Evolutionary conservation across 2,329 filamentous ascomycete species (phyloP), one percentile per base, ranked within the genome.

Genomic region (Fonsecaea erecta): DNA sequence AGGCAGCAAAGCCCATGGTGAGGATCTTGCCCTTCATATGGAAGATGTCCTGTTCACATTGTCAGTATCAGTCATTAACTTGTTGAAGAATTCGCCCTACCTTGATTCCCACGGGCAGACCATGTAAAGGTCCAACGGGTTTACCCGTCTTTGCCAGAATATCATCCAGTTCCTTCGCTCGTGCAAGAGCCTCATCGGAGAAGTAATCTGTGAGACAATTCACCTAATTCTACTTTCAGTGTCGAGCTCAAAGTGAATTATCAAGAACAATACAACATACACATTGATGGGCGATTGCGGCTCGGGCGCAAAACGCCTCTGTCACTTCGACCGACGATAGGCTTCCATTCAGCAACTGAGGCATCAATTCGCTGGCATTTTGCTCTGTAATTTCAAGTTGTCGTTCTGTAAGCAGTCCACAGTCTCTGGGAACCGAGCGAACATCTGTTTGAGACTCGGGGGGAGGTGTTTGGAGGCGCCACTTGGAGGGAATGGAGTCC

Each of bases 281-380:
- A 37, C 55, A 59, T 46, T 69, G 64, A 51, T 69, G 67, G 1
- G 85, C 84, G 21, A 87, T 74, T 6, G 74, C 83, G 16, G 85
- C 85, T 46, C 85, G 77, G 52, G 82, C 77, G 52, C 86, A 75
- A 72, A 87, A 88, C 1, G 85, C 85, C 40, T 78, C 81, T 2
- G 78, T 80, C 2, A 87, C 82, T 16, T 76, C 72, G 0, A 75
- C 75, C 32, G 80, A 77, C 12, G 77, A 80, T n/a, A 83, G 71
- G 55, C 78, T 73, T 7, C 81, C 80, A 3, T 75, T 75, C 4
- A 80, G 77, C 26, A 87, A 75, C 52, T 74, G 73, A 14, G 73
- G 67, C 1, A 81, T 69, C 1, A 86, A 76, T 1, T 70, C 66
- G 60, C 80, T 78, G n/a, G 83, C 76, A 3, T 80, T 73, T 8